Evolutionary conservation across 441 rosid genomes (phyloP), one percentile per base, ranked within the genome.

Genomic region (Erodium chrysanthum): DNA sequence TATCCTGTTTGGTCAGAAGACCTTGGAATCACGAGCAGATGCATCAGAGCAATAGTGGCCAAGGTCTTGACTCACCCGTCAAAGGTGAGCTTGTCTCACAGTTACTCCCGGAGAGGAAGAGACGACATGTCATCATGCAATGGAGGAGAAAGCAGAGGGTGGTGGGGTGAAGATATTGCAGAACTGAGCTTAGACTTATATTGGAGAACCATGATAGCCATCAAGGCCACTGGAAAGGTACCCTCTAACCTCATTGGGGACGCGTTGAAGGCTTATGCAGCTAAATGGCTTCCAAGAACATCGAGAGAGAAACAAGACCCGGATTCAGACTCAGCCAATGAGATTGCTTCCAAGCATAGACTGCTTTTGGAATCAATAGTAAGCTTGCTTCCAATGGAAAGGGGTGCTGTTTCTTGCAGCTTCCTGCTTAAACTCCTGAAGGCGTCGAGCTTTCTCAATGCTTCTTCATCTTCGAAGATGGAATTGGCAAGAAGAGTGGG

Each of bases 121-220:
- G 98, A 87, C 5, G 88, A 82, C 66, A 64, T 80, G 4, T 84
- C 81, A 10, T 73, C 76, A 0, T 84, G 82, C 40, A 85, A 84
- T 35, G 80, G 88, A 61, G 66, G 78, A 12, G 85, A 75, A 72
- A 85, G 61, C 31, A 84, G 74, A 72, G 86, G 85, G 33, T 87
- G 92, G 92, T 87, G 92, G 92, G 92, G 87, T 21, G 87, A 87
- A 68, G 92, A 87, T 72, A 76, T 87, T 17, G 88, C 90, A 0
- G 92, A 87, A 72, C 61, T 87, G 68, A 81, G 90, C 22, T 82
- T 87, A 37, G 88, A 87, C 78, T 83, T 85, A 25, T 87, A 87
- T 27, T 87, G 90, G 92, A 84, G 88, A 77, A 82, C 83, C 29
- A 84, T 85, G 92, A 80, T 84, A 60, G 87, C 90, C 1, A 78